These are phyloP conservation scores for Serendipita sp. DNA, from an alignment of 768 basidiomycete genomes.

Conservation along the genomic window DNA sequence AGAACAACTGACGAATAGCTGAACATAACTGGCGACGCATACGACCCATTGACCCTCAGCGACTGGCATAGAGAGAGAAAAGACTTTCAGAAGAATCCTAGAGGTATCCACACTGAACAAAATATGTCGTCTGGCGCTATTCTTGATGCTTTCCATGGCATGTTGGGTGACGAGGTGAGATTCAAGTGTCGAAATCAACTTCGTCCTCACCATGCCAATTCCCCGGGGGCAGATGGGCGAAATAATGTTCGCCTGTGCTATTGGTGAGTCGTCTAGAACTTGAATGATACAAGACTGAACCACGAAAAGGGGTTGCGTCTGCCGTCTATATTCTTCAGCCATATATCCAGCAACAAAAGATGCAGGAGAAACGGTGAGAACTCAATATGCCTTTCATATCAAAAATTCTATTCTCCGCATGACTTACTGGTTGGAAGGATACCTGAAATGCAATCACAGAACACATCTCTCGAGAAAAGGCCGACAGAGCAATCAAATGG, in stretches of 20 bases:
- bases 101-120: too few relatives aligned
- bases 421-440: neutral
- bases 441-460: neutral
- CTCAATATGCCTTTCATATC: neutral
- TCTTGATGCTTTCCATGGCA: too few relatives aligned
- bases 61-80: too few relatives aligned
- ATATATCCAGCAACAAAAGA: neutral
- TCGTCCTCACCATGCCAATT: too few relatives aligned
- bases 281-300: neutral
- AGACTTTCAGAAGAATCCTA: too few relatives aligned
- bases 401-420: neutral
- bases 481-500: neutral
- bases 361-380: neutral
- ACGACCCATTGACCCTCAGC: too few relatives aligned
- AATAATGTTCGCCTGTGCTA: neutral
- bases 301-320: neutral
- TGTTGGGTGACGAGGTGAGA: too few relatives aligned
- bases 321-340: conserved; percentile 1
- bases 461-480: neutral
- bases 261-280: neutral
- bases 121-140: too few relatives aligned
- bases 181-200: too few relatives aligned
- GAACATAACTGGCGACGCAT: too few relatives aligned
- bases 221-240: neutral
- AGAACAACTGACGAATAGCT: too few relatives aligned